Percentiles rank a stretch among this genome's conserved stretches.
phyloP scores from a whole-genome alignment of 208 protist genomes.

The Trypanosoma vivax region DNA sequence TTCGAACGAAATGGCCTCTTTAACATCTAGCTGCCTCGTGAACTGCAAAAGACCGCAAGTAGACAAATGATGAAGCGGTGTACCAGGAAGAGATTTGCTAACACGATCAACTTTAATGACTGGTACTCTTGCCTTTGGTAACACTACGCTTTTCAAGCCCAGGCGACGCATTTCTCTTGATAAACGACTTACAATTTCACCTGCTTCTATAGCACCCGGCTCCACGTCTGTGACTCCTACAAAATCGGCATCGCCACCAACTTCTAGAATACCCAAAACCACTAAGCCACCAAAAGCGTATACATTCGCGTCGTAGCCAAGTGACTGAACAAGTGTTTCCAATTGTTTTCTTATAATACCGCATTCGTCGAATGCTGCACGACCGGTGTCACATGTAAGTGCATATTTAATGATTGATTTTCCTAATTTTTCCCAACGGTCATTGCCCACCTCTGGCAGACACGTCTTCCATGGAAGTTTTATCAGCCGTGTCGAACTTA shows the following conservation, averaged over 20 bases:
- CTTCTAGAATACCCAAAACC: slow-evolving; percentile 68
- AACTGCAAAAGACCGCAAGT: slow-evolving; percentile 82
- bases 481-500: slow-evolving; percentile 6
- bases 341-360: slow-evolving; percentile 66
- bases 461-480: slow-evolving; percentile 48
- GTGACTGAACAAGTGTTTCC: slow-evolving; percentile 65
- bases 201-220: slow-evolving; percentile 67
- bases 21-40: slow-evolving; percentile 36
- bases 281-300: slow-evolving; percentile 86
- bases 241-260: slow-evolving; percentile 86
- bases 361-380: slow-evolving; percentile 78
- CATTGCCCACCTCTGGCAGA: slow-evolving; percentile 28
- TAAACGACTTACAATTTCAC: slow-evolving; percentile 59
- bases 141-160: slow-evolving; percentile 51
- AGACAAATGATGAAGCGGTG: slow-evolving; percentile 62
- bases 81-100: slow-evolving; percentile 68
- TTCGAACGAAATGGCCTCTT: slow-evolving; percentile 46
- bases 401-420: slow-evolving; percentile 55
- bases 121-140: slow-evolving; percentile 79
- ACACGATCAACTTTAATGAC: slow-evolving; percentile 79
- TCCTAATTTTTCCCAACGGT: slow-evolving; percentile 45
- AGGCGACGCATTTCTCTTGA: slow-evolving; percentile 66
- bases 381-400: slow-evolving; percentile 63
- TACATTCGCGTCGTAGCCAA: slow-evolving; percentile 81
- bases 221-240: slow-evolving; percentile 82